A percentile compares a stretch with the other conserved stretches of the same genome.
phyloP scores from a whole-genome alignment of 768 basidiomycete genomes.

The Boletus edulis region DNA sequence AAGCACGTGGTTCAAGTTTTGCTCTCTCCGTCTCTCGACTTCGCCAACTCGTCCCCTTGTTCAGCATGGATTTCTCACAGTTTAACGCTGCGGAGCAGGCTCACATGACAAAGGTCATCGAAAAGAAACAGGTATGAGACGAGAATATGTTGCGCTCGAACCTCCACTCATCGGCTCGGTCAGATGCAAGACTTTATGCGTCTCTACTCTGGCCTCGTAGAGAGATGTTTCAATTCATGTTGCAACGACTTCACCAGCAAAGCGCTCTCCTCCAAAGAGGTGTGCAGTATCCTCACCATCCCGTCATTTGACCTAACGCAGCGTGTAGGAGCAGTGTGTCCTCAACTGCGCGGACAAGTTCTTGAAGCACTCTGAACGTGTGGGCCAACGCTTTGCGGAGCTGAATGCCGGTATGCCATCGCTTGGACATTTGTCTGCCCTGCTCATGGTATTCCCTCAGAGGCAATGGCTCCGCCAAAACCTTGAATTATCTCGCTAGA shows the following conservation, averaged over 20 bases:
- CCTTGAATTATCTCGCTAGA: constrained; percentile 18
- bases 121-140: constrained; percentile 85
- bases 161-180: constrained; percentile 5
- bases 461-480: constrained; percentile 32
- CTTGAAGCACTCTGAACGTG: constrained; percentile 92
- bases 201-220: constrained; percentile 92
- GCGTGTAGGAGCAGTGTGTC: constrained; percentile 79
- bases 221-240: constrained; percentile 94
- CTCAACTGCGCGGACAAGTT: constrained; percentile 97
- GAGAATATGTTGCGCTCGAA: neutral
- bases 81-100: constrained; percentile 91
- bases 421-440: neutral
- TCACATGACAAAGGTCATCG: constrained; percentile 92
- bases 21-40: neutral
- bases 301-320: constrained; percentile 6
- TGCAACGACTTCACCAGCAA: constrained; percentile 97
- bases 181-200: constrained; percentile 99
- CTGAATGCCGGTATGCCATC: constrained; percentile 76
- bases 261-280: constrained; percentile 91
- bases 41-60: neutral
- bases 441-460: constrained; percentile 16
- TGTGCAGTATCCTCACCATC: constrained; percentile 23
- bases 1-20: constrained; percentile 7
- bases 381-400: constrained; percentile 90
- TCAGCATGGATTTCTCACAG: constrained; percentile 83